A percentile compares a stretch with the other conserved stretches of the same genome.
Conservation (phyloP, 2,329 filamentous ascomycete genomes). For the Fusarium lateritium region DNA sequence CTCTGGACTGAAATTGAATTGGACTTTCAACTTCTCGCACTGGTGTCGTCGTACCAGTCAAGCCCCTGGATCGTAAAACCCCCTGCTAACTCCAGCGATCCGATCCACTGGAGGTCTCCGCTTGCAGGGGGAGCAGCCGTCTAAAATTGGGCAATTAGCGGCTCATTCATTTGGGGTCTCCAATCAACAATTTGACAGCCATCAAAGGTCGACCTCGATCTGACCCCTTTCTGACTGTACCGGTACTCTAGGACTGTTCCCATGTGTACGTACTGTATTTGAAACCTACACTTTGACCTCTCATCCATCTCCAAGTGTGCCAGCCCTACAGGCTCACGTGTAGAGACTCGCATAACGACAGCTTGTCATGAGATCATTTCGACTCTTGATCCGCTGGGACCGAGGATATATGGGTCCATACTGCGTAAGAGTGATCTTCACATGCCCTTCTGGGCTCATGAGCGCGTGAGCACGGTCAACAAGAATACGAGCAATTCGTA, state of each 20-base stretch:
- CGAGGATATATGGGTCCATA: constrained; percentile 36
- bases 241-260: background rate
- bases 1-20: constrained; percentile 37
- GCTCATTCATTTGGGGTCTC: constrained; percentile 26
- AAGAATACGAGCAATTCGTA: constrained; percentile 37
- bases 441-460: constrained; percentile 38
- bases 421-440: constrained; percentile 26
- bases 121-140: constrained; percentile 32
- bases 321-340: constrained; percentile 15
- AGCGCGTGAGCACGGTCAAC: constrained; percentile 37
- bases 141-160: constrained; percentile 44
- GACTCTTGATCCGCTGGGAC: constrained; percentile 39
- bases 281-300: constrained; percentile 13
- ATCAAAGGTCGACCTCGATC: constrained; percentile 17
- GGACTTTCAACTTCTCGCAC: constrained; percentile 29
- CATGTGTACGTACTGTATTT: too few species aligned
- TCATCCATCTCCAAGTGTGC: background rate
- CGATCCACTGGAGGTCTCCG: constrained; percentile 40
- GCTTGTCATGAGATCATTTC: constrained; percentile 28
- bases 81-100: constrained; percentile 40
- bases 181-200: constrained; percentile 32
- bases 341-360: constrained; percentile 12
- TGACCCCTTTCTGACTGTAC: constrained; percentile 24
- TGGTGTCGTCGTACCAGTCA: constrained; percentile 36
- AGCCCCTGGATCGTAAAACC: constrained; percentile 36